Percentiles rank a stretch among this genome's conserved stretches.
phyloP scores from a whole-genome alignment of 306 rosid species.

The Medicago arabica region DNA sequence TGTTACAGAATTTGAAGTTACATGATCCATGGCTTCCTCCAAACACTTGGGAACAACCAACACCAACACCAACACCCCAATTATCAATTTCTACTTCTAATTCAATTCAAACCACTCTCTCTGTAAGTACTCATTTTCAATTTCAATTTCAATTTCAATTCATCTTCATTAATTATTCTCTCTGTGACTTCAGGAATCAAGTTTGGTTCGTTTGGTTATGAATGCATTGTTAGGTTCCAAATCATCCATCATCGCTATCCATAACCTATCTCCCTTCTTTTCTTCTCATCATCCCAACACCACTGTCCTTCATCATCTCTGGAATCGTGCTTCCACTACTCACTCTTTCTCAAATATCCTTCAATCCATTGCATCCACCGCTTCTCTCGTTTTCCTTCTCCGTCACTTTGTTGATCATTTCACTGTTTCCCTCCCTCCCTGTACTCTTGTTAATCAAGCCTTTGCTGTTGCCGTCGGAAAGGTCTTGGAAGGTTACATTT shows the following conservation, averaged over 20 bases:
- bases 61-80: neutral
- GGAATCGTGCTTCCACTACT: slow-evolving; percentile 84
- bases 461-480: slow-evolving; percentile 86
- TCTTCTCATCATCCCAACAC: slow-evolving; percentile 71
- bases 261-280: slow-evolving; percentile 62
- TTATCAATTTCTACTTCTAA: neutral
- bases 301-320: slow-evolving; percentile 69
- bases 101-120: slow-evolving; percentile 61
- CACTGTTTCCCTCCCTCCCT: slow-evolving; percentile 50
- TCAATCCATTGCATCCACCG: slow-evolving; percentile 65
- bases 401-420: slow-evolving; percentile 64
- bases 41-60: slow-evolving; percentile 61
- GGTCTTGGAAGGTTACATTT: slow-evolving; percentile 76
- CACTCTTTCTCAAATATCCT: slow-evolving; percentile 76
- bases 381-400: slow-evolving; percentile 72
- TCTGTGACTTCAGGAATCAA: slow-evolving; percentile 66
- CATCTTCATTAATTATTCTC: too few relatives aligned
- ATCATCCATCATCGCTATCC: slow-evolving; percentile 69
- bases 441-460: slow-evolving; percentile 86
- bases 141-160: neutral
- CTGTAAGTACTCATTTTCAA: slow-evolving; percentile 58
- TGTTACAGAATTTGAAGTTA: slow-evolving; percentile 68
- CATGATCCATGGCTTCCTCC: slow-evolving; percentile 84
- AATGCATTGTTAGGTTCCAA: slow-evolving; percentile 79
- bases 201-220: slow-evolving; percentile 78